Evolutionary conservation across 306 rosid species (phyloP), one percentile per base, ranked within the genome.

Genomic region (Gastrolobium villosum): DNA sequence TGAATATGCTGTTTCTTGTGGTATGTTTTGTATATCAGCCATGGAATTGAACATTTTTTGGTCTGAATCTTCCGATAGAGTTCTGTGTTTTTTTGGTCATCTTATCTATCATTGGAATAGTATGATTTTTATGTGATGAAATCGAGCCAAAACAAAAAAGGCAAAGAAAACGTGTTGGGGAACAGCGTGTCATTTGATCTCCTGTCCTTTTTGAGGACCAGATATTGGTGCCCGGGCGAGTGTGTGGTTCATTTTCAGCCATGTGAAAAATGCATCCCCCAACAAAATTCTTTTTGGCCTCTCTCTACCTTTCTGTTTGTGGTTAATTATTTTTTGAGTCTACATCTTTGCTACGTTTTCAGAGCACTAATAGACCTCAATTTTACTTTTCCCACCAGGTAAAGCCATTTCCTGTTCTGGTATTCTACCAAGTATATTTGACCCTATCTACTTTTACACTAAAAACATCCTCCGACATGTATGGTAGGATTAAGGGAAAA

Each of bases 211-310:
- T 14, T 10, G 10, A 26, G 57, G 49, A 20, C 63, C 28, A 44
- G 36, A 78, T 59, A 55, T 60, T 13, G 36, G 10, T 54, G 7
- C 40, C 28, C 9, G 34, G 20, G 5, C 28, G 0, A 83, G 53
- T 72, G 49, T 61, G 67, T 57, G 39, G 36, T 15, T 54, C 46
- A 35, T 59, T 76, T 75, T 45, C 8, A 70, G 76, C 10, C 87
- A 63, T 70, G 87, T 80, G 84, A 80, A 70, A 84, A 75, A 70
- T 75, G 84, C 57, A 36, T 9, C 31, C 39, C 10, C 48, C 10
- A 8, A 3, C 10, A 11, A 34, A 7, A 11, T 53, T 30, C 40
- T 32, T 5, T 15, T 13, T 71, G 39, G 13, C 40, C 59, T 41
- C 79, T 63, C 46, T 1, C 37, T 5, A 10, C 41, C 46, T 45